Base-by-base conservation (phyloP, 768 basidiomycete genomes). In the Trametes cinnabarina region DNA sequence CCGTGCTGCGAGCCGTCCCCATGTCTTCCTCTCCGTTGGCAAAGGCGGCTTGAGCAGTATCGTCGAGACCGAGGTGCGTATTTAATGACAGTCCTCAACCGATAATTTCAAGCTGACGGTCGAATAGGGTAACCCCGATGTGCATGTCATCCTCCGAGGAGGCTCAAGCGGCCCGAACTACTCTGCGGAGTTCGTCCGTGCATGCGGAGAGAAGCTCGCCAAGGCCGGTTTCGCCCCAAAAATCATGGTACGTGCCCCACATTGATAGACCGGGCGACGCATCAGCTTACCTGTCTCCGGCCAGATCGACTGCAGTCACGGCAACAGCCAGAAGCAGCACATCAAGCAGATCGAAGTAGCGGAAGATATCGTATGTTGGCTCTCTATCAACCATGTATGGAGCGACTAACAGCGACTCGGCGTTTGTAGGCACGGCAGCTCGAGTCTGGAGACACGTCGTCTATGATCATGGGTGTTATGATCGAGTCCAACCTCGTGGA, bases 221-320 rank as follows among this genome's bases (percentile, higher is more conserved):
- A 98, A 96, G 72, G 90, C 92, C 8, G 86, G 84, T 7, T 76
- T 97, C 35, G 66, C 84, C 11, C 82, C 82, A 61, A 92, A 87
- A 69, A 81, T 99, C 61, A 98, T 98, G 96, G 92, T 94, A 65
- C 53, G 77, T 35, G 49, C 8, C 39, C 2, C 6, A 12, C 47
- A 32, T 15, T 26, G 30, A 37, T n/a, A 28, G 11, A 10, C 3
- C 6, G 19, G 26, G 7, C 41, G 39, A 25, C 22, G 37, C 46
- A 25, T 34, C 19, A n/a, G 48, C 55, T 62, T 25, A 57, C 47
- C 5, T 22, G 43, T 20, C 47, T 48, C 23, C 47, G 3, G 55
- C 63, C 68, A 96, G 94, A 86, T 97, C 62, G 93, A 96, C 73
- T 96, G 96, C 80, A 95, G 93, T 65, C 95, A 98, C 69, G 94